Evolutionary conservation across 2,329 filamentous ascomycete species (phyloP).

Genomic region (Coniochaeta sp.): DNA sequence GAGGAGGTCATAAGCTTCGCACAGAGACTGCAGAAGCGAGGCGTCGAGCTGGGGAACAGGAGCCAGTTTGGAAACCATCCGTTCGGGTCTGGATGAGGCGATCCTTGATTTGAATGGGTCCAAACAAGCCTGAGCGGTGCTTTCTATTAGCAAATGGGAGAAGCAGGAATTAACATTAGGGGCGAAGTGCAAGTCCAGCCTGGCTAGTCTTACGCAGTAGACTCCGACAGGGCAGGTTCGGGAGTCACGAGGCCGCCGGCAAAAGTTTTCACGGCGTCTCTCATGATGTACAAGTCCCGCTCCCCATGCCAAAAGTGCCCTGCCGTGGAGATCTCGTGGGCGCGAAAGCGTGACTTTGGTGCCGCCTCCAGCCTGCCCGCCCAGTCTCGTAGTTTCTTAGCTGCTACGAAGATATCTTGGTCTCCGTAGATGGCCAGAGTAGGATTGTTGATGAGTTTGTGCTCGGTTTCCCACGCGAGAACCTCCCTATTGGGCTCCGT

Average conservation of each 20-base stretch:
- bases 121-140: neutral
- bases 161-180: neutral
- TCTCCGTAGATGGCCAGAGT: conserved; percentile 70
- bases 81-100: neutral
- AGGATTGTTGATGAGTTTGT: conserved; percentile 48
- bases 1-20: neutral
- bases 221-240: neutral
- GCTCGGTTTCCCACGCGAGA: conserved; percentile 30
- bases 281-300: conserved; percentile 26
- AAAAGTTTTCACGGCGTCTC: conserved; percentile 22
- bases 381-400: conserved; percentile 47
- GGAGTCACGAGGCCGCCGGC: conserved; percentile 13
- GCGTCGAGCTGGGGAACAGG: conserved; percentile 1
- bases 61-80: conserved; percentile 3
- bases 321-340: conserved; percentile 35
- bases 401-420: conserved; percentile 65
- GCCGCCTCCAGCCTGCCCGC: conserved; percentile 33
- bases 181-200: neutral
- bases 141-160: neutral
- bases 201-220: neutral
- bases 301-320: conserved; percentile 48
- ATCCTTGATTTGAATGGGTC: neutral
- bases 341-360: conserved; percentile 32
- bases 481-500: conserved; percentile 4
- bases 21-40: neutral